A percentile compares a stretch with the other conserved stretches of the same genome.
Evolutionary conservation across 371 early-diverging fungal genomes (phyloP).

Genomic region (Rhizomucor pusillus): DNA sequence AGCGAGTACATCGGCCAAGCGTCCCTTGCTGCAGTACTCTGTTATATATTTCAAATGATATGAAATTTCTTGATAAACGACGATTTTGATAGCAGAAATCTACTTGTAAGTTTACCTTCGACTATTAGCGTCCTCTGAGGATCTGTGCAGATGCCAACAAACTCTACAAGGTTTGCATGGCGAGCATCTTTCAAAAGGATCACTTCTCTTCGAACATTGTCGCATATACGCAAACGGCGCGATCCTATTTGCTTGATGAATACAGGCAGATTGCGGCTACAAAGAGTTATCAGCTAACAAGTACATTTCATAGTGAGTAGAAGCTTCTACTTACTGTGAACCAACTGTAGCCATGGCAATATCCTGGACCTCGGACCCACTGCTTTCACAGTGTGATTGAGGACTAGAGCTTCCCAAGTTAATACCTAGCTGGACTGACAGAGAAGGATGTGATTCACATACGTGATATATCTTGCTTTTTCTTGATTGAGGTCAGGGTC

Average conservation of each 20-base stretch:
- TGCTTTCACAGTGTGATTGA: too few relatives aligned
- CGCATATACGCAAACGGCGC: slow-evolving; percentile 11
- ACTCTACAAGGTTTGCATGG: slow-evolving; percentile 42
- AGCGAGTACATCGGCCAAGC: slow-evolving; percentile 37
- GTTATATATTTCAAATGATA: too few relatives aligned
- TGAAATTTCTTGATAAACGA: too few relatives aligned
- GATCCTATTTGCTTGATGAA: slow-evolving; percentile 29
- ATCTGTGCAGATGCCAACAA: slow-evolving; percentile 43
- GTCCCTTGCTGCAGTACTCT: slow-evolving; percentile 50
- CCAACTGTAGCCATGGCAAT: slow-evolving; percentile 4
- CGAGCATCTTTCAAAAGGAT: slow-evolving; percentile 22
- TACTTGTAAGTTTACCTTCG: slow-evolving; percentile 23
- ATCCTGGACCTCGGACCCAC: too few relatives aligned
- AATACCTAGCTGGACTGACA: too few relatives aligned
- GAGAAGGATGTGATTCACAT: too few relatives aligned
- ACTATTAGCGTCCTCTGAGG: slow-evolving; percentile 43
- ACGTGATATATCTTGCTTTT: too few relatives aligned
- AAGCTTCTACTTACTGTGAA: slow-evolving; percentile 7
- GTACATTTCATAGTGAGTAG: neutral
- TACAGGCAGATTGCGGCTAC: slow-evolving; percentile 49
- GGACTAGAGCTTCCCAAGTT: too few relatives aligned
- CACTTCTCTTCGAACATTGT: slow-evolving; percentile 16
- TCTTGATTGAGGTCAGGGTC: too few relatives aligned
- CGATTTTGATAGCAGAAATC: too few relatives aligned
- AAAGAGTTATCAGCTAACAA: too few relatives aligned